These are phyloP conservation scores for Sporothrix humicola DNA, from an alignment of 2,329 filamentous ascomycete genomes.

Conservation along the genomic window DNA sequence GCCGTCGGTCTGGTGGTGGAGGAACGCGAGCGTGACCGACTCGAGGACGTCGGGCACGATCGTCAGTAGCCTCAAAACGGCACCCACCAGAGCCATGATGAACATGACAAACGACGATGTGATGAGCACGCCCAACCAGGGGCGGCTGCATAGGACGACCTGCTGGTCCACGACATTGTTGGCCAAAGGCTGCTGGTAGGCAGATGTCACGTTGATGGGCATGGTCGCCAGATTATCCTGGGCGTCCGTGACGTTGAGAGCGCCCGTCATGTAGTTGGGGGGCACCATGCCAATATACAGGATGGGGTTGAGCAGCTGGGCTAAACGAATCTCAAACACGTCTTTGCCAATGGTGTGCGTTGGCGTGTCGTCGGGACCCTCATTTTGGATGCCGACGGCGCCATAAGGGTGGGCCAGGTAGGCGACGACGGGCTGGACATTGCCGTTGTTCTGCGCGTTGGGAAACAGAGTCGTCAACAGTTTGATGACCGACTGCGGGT, in stretches of 20 bases:
- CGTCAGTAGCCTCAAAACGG: constrained; percentile 14
- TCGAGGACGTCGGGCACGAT: constrained; percentile 34
- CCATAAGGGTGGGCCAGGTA: constrained; percentile 30
- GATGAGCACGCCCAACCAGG: constrained; percentile 30
- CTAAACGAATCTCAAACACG: constrained; percentile 27
- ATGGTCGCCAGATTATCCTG: background rate
- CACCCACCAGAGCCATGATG: constrained; percentile 19
- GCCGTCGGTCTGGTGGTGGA: constrained; percentile 25
- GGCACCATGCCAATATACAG: constrained; percentile 5
- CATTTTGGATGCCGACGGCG: background rate
- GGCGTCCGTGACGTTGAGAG: constrained; percentile 4
- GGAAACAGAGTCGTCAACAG: constrained; percentile 23
- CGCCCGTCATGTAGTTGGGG: constrained; percentile 15
- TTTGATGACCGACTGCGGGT: constrained; percentile 7
- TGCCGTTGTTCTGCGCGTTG: background rate
- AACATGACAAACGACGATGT: constrained; percentile 19
- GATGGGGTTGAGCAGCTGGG: constrained; percentile 34
- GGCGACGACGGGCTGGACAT: constrained; percentile 20
- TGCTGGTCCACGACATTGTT: background rate
- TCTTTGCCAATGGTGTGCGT: background rate
- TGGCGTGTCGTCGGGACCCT: background rate
- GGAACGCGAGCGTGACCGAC: constrained; percentile 28
- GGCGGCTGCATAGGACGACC: constrained; percentile 25
- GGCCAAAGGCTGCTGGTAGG: background rate
- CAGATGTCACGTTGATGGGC: background rate